phyloP scores from a whole-genome alignment of 1,139 yeast species.

The Kluyveromyces sp. region DNA sequence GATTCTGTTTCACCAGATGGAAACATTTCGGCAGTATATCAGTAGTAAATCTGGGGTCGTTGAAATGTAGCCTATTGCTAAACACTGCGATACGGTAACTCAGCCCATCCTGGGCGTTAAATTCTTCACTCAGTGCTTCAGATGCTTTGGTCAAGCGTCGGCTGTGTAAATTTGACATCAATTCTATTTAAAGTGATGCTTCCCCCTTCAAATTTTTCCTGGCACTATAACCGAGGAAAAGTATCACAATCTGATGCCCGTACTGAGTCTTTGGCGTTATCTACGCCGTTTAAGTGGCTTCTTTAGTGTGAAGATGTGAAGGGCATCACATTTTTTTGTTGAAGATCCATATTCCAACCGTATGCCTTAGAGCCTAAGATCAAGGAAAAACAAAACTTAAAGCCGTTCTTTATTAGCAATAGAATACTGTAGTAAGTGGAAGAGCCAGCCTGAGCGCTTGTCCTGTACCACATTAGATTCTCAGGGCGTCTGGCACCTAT shows the following conservation, averaged over 20 bases:
- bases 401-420: neutral
- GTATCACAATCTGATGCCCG: too few relatives aligned
- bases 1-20: slow-evolving; percentile 19
- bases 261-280: too few relatives aligned
- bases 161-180: slow-evolving; percentile 5
- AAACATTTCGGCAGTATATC: slow-evolving; percentile 10
- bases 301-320: too few relatives aligned
- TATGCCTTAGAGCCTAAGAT: neutral
- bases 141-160: slow-evolving; percentile 1
- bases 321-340: neutral
- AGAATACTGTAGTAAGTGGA: neutral
- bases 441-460: too few relatives aligned
- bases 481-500: too few relatives aligned
- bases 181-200: neutral
- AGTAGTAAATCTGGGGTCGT: neutral
- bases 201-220: too few relatives aligned
- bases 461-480: too few relatives aligned
- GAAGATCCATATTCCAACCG: too few relatives aligned
- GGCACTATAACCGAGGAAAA: too few relatives aligned
- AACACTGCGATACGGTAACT: neutral
- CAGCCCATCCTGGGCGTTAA: neutral
- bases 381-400: neutral
- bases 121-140: neutral
- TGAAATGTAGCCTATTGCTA: slow-evolving; percentile 1
- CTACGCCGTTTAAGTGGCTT: too few relatives aligned